phyloP scores from a whole-genome alignment of 225 moss, liverwort and hornwort species.

The Neckera pumila region DNA sequence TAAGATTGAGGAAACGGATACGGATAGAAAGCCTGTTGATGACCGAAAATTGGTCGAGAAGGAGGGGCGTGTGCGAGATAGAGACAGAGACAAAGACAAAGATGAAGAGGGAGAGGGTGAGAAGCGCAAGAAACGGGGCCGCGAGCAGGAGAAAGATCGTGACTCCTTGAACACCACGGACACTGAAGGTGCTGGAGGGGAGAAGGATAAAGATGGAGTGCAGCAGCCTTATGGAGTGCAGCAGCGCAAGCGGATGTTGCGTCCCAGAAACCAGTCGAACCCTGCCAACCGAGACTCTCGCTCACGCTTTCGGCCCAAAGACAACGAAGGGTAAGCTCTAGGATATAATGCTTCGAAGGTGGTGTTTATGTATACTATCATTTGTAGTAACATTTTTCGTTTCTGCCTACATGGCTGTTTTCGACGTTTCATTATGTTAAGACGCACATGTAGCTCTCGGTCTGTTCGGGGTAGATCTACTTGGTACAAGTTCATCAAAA shows the following conservation, averaged over 20 bases:
- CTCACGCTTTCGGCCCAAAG: slow-evolving; percentile 79
- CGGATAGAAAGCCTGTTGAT: slow-evolving; percentile 36
- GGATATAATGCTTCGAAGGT: background rate
- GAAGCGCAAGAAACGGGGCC: slow-evolving; percentile 48
- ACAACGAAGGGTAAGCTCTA: slow-evolving; percentile 48
- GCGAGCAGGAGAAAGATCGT: slow-evolving; percentile 46
- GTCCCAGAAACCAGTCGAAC: slow-evolving; percentile 67
- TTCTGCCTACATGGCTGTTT: background rate
- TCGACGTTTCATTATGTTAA: background rate
- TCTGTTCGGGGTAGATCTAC: background rate
- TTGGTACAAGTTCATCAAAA: background rate
- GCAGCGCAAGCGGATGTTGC: slow-evolving; percentile 78
- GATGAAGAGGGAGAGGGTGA: slow-evolving; percentile 69
- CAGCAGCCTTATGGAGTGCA: slow-evolving; percentile 62
- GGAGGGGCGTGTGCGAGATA: slow-evolving; percentile 20
- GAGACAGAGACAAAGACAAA: slow-evolving; percentile 42
- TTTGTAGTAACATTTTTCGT: background rate
- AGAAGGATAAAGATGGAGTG: slow-evolving; percentile 64
- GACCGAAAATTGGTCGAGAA: slow-evolving; percentile 39
- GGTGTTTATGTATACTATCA: background rate
- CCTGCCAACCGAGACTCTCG: slow-evolving; percentile 56
- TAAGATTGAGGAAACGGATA: slow-evolving; percentile 31
- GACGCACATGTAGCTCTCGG: background rate
- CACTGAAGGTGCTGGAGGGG: slow-evolving; percentile 39
- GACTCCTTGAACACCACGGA: slow-evolving; percentile 19